Conservation (phyloP, 192 early-diverging fungal species). For the Obelidium mucronatum region DNA sequence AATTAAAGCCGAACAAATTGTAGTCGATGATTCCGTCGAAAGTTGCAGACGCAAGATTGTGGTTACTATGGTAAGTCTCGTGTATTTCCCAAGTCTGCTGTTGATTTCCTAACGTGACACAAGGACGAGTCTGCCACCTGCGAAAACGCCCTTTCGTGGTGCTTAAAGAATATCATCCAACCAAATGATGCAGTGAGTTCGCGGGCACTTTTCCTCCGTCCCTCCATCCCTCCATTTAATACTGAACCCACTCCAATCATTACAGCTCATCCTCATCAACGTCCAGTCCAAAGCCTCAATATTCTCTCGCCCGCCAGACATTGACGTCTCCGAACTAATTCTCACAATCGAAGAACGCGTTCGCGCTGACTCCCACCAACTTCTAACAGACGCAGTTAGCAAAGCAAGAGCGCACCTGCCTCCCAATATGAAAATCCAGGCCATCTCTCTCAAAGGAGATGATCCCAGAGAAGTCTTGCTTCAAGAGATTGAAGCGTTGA, state of each 20-base stretch:
- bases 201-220: no score
- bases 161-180: constrained; percentile 28
- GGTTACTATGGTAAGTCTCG: constrained; percentile 7
- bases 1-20: constrained; percentile 11
- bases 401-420: not conserved
- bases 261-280: constrained; percentile 27
- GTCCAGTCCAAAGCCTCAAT: constrained; percentile 27
- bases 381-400: constrained; percentile 3
- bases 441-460: constrained; percentile 18
- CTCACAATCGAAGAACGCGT: constrained; percentile 21
- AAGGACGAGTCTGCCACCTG: constrained; percentile 28
- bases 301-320: constrained; percentile 1
- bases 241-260: not conserved
- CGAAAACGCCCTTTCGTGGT: constrained; percentile 33
- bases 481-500: not conserved
- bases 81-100: not conserved
- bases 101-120: not conserved
- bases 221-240: no score
- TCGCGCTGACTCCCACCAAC: constrained; percentile 11
- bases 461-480: not conserved
- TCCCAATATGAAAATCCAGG: constrained; percentile 14
- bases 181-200: constrained; percentile 26
- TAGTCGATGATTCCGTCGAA: constrained; percentile 11
- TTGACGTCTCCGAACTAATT: constrained; percentile 27
- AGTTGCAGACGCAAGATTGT: constrained; percentile 13